Conservation (phyloP, 2,329 filamentous ascomycete species). For the Metarhizium guizhouense region DNA sequence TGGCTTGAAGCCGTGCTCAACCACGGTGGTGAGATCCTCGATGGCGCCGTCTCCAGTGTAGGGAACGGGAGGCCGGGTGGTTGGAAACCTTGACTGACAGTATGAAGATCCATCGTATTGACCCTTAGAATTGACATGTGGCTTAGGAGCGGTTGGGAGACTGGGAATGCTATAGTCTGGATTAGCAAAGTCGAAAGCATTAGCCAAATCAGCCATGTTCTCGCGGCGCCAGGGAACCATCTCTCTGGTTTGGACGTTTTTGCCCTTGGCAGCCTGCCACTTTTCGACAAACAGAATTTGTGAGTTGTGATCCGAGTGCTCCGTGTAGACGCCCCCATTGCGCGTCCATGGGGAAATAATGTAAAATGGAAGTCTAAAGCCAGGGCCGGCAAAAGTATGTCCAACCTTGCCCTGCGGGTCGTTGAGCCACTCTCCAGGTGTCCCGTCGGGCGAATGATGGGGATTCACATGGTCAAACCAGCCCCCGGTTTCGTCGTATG, state of each 20-base stretch:
- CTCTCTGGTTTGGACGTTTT: constrained; percentile 26
- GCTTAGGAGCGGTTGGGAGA: constrained; percentile 33
- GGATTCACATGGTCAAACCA: constrained; percentile 47
- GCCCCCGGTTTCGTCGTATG: constrained; percentile 39
- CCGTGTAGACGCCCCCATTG: constrained; percentile 42
- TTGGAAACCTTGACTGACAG: constrained; percentile 30
- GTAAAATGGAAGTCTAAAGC: constrained; percentile 43
- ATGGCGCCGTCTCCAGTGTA: constrained; percentile 30
- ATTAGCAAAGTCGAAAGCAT: constrained; percentile 35
- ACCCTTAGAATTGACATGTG: constrained; percentile 31
- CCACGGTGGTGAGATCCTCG: constrained; percentile 27
- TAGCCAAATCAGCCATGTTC: constrained; percentile 25
- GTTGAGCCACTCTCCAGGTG: constrained; percentile 42
- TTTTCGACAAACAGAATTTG: constrained; percentile 45
- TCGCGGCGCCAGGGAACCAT: constrained; percentile 22
- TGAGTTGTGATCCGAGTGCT: constrained; percentile 45
- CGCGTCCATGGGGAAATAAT: constrained; percentile 49
- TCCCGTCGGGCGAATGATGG: constrained; percentile 37
- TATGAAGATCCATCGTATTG: constrained; percentile 34
- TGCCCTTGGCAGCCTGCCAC: constrained; percentile 29
- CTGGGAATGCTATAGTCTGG: constrained; percentile 39
- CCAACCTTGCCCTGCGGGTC: constrained; percentile 31
- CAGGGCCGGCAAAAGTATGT: constrained; percentile 21
- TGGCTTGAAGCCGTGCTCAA: constrained; percentile 46
- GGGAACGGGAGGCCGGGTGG: constrained; percentile 34